phyloP scores from a whole-genome alignment of 805 yeast species.

The Torulaspora gathmanii region DNA sequence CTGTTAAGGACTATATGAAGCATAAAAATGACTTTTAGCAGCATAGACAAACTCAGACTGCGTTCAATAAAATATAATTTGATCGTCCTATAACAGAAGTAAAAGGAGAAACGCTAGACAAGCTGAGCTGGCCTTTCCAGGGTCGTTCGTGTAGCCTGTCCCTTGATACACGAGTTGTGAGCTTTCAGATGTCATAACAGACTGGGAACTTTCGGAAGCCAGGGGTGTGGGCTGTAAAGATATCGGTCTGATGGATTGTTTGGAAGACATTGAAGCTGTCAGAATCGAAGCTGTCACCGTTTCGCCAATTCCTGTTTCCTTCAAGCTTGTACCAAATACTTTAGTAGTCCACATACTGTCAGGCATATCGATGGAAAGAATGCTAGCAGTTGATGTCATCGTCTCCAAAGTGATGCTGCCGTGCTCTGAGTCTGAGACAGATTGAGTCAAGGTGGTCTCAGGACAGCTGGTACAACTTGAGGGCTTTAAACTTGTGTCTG shows the following conservation, averaged over 20 bases:
- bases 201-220: conserved; percentile 3
- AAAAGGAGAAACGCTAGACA: background rate
- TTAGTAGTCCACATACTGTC: too few species aligned
- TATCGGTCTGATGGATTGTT: background rate
- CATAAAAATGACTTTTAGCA: background rate
- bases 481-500: background rate
- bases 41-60: background rate
- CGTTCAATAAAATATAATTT: background rate
- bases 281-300: background rate
- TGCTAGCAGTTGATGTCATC: background rate
- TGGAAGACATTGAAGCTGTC: background rate
- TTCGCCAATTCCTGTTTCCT: background rate
- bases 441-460: background rate
- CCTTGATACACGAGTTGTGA: conserved; percentile 11
- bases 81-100: background rate
- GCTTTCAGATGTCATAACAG: conserved; percentile 2
- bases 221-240: conserved; percentile 10
- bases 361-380: too few species aligned
- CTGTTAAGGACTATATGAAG: background rate
- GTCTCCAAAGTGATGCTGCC: background rate
- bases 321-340: too few species aligned
- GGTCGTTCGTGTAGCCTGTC: background rate
- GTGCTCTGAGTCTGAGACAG: background rate
- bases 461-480: background rate
- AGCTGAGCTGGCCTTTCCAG: background rate